Base-by-base conservation (phyloP, 805 yeast genomes). In the Kregervanrija pseudodelftensis region DNA sequence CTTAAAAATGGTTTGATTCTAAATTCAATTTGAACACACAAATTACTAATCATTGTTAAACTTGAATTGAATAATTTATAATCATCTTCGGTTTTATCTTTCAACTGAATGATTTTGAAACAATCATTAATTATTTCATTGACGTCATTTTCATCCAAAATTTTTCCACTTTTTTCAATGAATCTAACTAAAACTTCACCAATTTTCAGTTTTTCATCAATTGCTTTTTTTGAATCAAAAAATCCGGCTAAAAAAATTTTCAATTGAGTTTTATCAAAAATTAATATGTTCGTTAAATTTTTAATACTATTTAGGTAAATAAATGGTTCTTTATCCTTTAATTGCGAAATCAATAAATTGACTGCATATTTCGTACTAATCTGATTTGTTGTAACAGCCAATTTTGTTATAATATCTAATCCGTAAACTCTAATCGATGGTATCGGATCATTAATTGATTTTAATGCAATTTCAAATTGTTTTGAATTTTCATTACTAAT, bases 391-490 rank as follows among this genome's bases (percentile, higher is more conserved):
- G 69, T 37, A 1, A 43, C 40, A 2, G 49, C 45, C 37, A 88
- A 66, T 45, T 73, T 70, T 30, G 87, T 68, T 30, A 91, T 61
- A 17, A 80, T 61, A 49, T 75, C 76, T 8, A 93, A 64, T 0
- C 98, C 98, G 61, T 85, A 89, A 0, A 95, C 98, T 43, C 89
- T 70, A 2, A 91, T 76, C 0, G 98, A 96, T 3, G 85, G 81
- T 37, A 84, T 64, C 0, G 90, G 85, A 61, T 90, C 96, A 45
- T 79, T 79, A 37, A 93, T 61, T 47, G 80, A 77, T 1, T 74
- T 67, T 33, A 86, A 64, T 0, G 96, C 96, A 31, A 76, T 68
- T 12, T 74, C 72, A 39, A 84, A 63, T 0, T 62, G 28, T 10
- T 15, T 17, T 11, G 3, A 35, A 13, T 35, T 35, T 5, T 43